Evolutionary conservation across 108 stramenopile genomes (phyloP).

Genomic region (Nitzschia sp.): DNA sequence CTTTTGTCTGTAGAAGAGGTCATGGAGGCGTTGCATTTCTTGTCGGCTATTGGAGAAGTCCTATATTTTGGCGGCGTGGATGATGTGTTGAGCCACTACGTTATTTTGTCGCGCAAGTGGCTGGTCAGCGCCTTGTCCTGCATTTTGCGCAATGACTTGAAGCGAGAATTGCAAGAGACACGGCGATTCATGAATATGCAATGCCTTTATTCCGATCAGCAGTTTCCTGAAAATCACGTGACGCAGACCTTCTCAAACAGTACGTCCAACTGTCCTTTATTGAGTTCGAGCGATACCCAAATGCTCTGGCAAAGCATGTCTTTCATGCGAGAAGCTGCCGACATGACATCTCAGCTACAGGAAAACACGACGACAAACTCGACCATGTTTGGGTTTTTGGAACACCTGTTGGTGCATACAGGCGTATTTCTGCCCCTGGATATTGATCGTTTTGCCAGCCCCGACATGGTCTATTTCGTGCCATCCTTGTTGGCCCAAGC

Average conservation of each 20-base stretch:
- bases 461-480: constrained; percentile 64
- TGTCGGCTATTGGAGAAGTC: constrained; percentile 50
- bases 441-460: constrained; percentile 42
- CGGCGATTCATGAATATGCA: constrained; percentile 50
- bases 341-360: constrained; percentile 47
- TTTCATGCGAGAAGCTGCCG: constrained; percentile 78
- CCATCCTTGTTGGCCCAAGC: constrained; percentile 65
- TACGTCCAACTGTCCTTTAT: constrained; percentile 48
- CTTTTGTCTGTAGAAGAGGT: constrained; percentile 29
- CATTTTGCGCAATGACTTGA: constrained; percentile 61
- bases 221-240: constrained; percentile 49
- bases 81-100: constrained; percentile 52
- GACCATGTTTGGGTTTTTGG: constrained; percentile 72
- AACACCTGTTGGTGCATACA: constrained; percentile 61
- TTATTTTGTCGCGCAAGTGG: constrained; percentile 78
- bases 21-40: constrained; percentile 42
- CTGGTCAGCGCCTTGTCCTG: constrained; percentile 75
- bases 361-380: constrained; percentile 38
- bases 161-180: constrained; percentile 50
- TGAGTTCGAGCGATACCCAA: constrained; percentile 48
- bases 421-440: constrained; percentile 76
- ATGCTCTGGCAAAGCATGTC: constrained; percentile 73
- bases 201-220: constrained; percentile 37
- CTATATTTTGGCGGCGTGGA: constrained; percentile 50
- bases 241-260: constrained; percentile 32